phyloP scores from a whole-genome alignment of 2,329 filamentous ascomycete species.

The Fusarium humuli region DNA sequence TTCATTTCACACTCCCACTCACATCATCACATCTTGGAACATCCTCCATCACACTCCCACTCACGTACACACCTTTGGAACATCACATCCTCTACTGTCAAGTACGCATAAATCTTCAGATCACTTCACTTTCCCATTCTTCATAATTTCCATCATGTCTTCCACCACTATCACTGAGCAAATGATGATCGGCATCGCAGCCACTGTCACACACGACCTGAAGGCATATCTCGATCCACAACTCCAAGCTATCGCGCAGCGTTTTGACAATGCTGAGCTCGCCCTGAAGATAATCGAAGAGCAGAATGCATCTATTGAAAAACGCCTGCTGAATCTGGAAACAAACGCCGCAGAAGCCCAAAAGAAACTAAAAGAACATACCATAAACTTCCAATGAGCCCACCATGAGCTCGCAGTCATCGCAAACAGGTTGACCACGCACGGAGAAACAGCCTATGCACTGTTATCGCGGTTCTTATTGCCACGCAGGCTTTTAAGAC shows the following conservation, averaged over 20 bases:
- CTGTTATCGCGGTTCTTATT: no score
- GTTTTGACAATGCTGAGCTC: background rate
- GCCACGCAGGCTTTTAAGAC: no score
- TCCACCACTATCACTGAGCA: background rate
- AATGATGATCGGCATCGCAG: background rate
- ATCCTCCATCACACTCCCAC: background rate
- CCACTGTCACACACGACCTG: background rate
- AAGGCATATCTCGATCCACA: background rate
- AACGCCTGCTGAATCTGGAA: background rate
- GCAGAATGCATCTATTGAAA: background rate
- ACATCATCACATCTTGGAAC: background rate
- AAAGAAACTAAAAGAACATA: background rate
- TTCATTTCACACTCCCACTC: background rate
- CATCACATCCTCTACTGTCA: background rate
- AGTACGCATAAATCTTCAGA: background rate
- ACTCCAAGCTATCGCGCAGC: background rate
- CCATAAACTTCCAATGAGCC: background rate
- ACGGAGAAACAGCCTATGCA: no score
- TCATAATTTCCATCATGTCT: background rate
- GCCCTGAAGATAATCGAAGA: background rate
- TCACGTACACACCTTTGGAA: background rate
- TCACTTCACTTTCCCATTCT: background rate
- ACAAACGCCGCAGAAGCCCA: background rate
- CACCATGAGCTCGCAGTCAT: no score
- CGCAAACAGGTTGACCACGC: no score